These are phyloP conservation scores for Lipomyces kockii DNA, from an alignment of 805 yeast genomes.

Conservation along the genomic window DNA sequence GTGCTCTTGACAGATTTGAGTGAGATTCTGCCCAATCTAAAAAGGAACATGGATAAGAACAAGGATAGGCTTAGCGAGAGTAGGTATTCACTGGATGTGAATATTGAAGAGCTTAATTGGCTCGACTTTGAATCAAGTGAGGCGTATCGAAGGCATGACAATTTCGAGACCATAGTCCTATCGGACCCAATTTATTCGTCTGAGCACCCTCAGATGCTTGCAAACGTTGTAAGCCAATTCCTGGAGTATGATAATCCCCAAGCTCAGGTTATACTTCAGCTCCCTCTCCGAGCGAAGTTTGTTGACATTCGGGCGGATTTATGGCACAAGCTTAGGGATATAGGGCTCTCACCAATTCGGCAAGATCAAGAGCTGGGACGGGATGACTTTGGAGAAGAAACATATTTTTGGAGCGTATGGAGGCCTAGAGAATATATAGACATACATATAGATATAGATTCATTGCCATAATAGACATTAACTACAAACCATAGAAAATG, in stretches of 20 bases:
- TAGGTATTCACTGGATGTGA: conserved; percentile 8
- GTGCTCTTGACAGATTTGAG: conserved; percentile 74
- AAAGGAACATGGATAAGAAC: conserved; percentile 63
- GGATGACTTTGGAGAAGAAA: conserved; percentile 84
- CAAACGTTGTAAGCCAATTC: conserved; percentile 60
- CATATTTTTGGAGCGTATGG: conserved; percentile 50
- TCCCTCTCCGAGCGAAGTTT: conserved; percentile 74
- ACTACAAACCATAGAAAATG: background rate
- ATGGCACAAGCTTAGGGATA: conserved; percentile 57
- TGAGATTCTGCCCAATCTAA: conserved; percentile 73
- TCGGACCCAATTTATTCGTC: conserved; percentile 91
- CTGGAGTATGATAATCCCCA: conserved; percentile 42
- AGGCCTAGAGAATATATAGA: conserved; percentile 11
- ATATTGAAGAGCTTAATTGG: conserved; percentile 77
- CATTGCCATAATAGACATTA: background rate
- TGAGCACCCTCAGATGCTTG: conserved; percentile 77
- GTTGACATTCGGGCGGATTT: conserved; percentile 65
- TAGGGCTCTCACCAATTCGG: conserved; percentile 44
- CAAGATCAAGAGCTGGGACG: conserved; percentile 62
- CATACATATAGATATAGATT: background rate
- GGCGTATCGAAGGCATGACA: conserved; percentile 34
- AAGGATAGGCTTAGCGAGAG: conserved; percentile 12
- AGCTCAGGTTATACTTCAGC: conserved; percentile 65
- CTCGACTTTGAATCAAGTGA: conserved; percentile 54
- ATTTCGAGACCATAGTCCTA: conserved; percentile 65